Conservation (phyloP, 345 rosid species). For the Ceriops decandra region DNA sequence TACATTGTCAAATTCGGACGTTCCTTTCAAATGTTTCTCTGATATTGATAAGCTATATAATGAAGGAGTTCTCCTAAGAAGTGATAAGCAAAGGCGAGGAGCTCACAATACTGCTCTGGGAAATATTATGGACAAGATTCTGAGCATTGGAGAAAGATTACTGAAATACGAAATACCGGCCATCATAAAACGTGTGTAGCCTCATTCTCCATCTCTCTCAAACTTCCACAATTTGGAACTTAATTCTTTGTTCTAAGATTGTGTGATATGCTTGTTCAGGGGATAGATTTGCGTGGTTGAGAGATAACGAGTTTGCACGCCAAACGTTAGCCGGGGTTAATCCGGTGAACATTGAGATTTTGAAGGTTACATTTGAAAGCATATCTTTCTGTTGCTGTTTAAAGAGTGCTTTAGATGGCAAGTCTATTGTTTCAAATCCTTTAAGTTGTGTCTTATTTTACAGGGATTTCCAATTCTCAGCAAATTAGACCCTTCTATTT, state of each 20-base stretch:
- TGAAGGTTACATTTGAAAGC: constrained; percentile 42
- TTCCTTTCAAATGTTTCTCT: constrained; percentile 81
- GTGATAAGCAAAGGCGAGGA: constrained; percentile 34
- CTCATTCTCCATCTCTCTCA: background rate
- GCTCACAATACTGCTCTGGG: constrained; percentile 24
- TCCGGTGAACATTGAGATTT: constrained; percentile 73
- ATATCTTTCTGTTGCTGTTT: background rate
- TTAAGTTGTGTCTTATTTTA: constrained; percentile 7
- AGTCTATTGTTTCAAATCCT: background rate
- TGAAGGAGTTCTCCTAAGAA: constrained; percentile 52
- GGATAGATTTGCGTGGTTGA: constrained; percentile 90
- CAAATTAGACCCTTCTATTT: constrained; percentile 67
- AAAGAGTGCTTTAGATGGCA: constrained; percentile 2
- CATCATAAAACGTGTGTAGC: constrained; percentile 52
- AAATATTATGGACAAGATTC: constrained; percentile 41
- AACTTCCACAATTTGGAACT: background rate
- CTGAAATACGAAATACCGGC: constrained; percentile 80
- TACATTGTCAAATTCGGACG: constrained; percentile 67
- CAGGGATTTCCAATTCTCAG: constrained; percentile 90
- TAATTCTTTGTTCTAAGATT: background rate
- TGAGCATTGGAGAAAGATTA: constrained; percentile 51
- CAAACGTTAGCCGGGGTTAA: constrained; percentile 91
- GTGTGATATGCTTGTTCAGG: constrained; percentile 36
- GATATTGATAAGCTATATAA: constrained; percentile 79
- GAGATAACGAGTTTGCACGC: constrained; percentile 91